Evolutionary conservation across 2,329 filamentous ascomycete genomes (phyloP), one percentile per base, ranked within the genome.

Genomic region (Pseudogymnoascus sp.): DNA sequence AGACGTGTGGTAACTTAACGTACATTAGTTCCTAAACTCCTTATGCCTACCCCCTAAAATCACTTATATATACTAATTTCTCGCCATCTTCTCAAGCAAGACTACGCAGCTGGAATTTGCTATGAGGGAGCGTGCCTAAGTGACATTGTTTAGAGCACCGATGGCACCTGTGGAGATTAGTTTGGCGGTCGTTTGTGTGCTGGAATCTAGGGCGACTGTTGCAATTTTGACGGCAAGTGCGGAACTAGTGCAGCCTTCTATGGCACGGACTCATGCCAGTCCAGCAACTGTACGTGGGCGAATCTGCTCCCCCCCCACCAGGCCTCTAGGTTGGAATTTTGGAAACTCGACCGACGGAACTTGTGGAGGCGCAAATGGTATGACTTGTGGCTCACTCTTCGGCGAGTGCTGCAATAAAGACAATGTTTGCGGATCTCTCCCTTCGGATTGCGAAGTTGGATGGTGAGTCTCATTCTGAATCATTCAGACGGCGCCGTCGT

Each of bases 111-210:
- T 6, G 71, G 73, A 11, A 75, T 68, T 37, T 76, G 74, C 67
- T 75, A 72, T 64, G 70, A 73, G 36, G 75, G 73, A 34, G 62
- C 47, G 6, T 77, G 74, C 64, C 7, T 10, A 2, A 74, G 74
- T 12, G 69, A 70, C 64, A 45, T 16, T 7, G 63, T 68, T 21
- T 77, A 71, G 47, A 73, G 70, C 21, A 73, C 70, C 2, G 73
- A 76, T 64, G 75, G 75, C 12, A 73, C 63, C 4, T 77, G 75
- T 64, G 74, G 75, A 39, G 63, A 64, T 3, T 16, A 68, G 2
- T 62, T 76, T 66, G 70, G 70, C 21, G 66, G 68, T 47, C 70
- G 67, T 5, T 47, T 67, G n/a, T 78, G 75, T 62, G 72, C 66
- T 4, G 72, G 72, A 12, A 68, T 68, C 66, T 74, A 70, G 72